Evolutionary conservation across 257 asterid species (phyloP).

Genomic region (Solanum corneliomulleri): DNA sequence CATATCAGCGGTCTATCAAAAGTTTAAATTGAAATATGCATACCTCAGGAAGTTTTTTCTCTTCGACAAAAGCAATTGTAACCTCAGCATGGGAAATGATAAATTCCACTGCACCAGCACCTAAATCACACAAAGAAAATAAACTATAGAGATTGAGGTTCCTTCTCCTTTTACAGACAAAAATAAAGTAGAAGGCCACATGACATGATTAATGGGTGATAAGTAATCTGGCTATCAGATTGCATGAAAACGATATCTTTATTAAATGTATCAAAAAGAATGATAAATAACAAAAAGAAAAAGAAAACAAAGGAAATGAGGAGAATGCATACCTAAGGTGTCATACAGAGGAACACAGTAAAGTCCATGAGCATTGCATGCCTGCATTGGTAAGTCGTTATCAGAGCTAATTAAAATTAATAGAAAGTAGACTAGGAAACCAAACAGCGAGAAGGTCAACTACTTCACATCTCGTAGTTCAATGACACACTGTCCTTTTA

Average conservation of each 20-base stretch:
- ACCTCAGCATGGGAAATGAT: conserved; percentile 95
- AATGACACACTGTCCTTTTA: neutral
- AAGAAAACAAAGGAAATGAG: neutral
- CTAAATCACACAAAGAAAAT: conserved; percentile 29
- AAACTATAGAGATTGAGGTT: neutral
- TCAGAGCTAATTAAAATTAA: conserved; percentile 5
- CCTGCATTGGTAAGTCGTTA: conserved; percentile 41
- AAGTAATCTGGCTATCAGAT: neutral
- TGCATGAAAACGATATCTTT: neutral
- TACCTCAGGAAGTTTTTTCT: conserved; percentile 85
- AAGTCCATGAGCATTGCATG: conserved; percentile 95
- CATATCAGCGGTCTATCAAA: neutral
- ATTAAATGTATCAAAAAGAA: neutral
- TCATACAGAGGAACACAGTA: conserved; percentile 86
- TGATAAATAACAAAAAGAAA: neutral
- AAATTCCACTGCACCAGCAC: conserved; percentile 94
- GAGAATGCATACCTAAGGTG: conserved; percentile 65
- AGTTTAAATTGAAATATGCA: neutral
- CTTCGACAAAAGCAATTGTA: conserved; percentile 78
- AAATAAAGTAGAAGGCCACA: neutral
- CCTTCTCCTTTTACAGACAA: neutral
- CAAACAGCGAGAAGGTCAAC: neutral
- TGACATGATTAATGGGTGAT: neutral
- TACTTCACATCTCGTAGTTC: neutral
- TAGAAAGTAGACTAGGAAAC: neutral